Evolutionary conservation across 768 basidiomycete genomes (phyloP).

Genomic region (Crassisporium funariophilum): DNA sequence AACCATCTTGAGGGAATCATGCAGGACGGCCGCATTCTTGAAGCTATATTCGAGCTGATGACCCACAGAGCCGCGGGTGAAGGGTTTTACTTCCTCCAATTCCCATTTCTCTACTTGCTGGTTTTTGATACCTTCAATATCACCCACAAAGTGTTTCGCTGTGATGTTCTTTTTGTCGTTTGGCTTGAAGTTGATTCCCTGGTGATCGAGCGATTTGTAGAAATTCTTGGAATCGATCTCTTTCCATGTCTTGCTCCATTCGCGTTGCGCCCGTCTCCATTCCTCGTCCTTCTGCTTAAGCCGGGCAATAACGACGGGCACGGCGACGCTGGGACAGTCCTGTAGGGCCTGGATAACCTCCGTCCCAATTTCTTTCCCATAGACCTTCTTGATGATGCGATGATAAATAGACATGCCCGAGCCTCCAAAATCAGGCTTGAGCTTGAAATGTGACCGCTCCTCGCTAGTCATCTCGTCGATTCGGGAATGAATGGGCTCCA

Average conservation of each 20-base stretch:
- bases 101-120: constrained; percentile 51
- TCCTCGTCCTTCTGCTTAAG: constrained; percentile 96
- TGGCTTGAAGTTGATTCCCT: constrained; percentile 91
- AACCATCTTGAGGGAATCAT: constrained; percentile 88
- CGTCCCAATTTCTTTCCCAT: constrained; percentile 73
- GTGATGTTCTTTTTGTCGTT: constrained; percentile 96
- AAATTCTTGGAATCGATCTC: constrained; percentile 98
- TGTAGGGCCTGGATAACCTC: constrained; percentile 88
- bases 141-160: constrained; percentile 76
- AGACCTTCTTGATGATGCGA: constrained; percentile 91
- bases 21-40: constrained; percentile 76
- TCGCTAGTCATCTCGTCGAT: constrained; percentile 89
- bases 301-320: constrained; percentile 88
- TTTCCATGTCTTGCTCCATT: constrained; percentile 96
- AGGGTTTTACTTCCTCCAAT: constrained; percentile 37
- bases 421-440: constrained; percentile 90
- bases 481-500: constrained; percentile 84
- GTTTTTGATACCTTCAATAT: constrained; percentile 72
- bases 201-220: constrained; percentile 96
- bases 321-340: constrained; percentile 86
- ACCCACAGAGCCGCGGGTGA: constrained; percentile 49
- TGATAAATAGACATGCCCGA: constrained; percentile 86
- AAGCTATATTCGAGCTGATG: constrained; percentile 82
- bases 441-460: constrained; percentile 77
- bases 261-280: constrained; percentile 91